Base-by-base conservation (phyloP, 2,329 filamentous ascomycete species). In the Rhinocladiella mackenziei region DNA sequence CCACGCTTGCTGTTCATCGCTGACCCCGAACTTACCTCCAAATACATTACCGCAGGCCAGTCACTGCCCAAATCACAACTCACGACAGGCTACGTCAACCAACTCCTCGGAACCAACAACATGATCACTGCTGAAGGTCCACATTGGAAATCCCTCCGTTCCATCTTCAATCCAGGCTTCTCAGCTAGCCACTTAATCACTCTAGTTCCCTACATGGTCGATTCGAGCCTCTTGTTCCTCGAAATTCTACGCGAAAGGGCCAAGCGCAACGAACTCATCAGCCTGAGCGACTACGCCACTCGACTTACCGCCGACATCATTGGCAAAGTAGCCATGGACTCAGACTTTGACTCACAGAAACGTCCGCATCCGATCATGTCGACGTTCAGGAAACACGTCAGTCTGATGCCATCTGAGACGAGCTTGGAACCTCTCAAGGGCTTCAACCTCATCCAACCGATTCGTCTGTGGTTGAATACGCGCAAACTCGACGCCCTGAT, bases 271-370 rank as follows among this genome's bases (percentile, higher is more conserved):
- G 55, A 61, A 14, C 50, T 58, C 3, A 58, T 63, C 15, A 18
- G 25, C 1, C 40, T 65, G n/a, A 55, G 60, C 8, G 48, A 57
- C 8, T 39, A 55, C 29, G 57, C 57, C n/a, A 56, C 49, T 3
- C 51, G 55, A 9, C 43, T 61, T n/a, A 60, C 60, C 2, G 60
- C 63, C 23, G 62, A 64, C 49, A 58, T 64, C 11, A 64, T 64
- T n/a, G 60, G 61, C 40, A 50, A 34, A 36, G 45, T 57, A 4
- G 45, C 51, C 23, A 34, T 54, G 51, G 57, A 56, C 34, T 45
- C 46, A 7, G 53, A 62, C 31, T 42, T 60, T 19, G 31, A 55
- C 30, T 54, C 55, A 18, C 57, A 62, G 43, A 52, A 17, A 30
- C 7, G 29, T 25, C n/a, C 55, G 39, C 44, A 56, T 43, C 43